Evolutionary conservation across 2,329 filamentous ascomycete species (phyloP).

Genomic region (Colletotrichum theobromicola): DNA sequence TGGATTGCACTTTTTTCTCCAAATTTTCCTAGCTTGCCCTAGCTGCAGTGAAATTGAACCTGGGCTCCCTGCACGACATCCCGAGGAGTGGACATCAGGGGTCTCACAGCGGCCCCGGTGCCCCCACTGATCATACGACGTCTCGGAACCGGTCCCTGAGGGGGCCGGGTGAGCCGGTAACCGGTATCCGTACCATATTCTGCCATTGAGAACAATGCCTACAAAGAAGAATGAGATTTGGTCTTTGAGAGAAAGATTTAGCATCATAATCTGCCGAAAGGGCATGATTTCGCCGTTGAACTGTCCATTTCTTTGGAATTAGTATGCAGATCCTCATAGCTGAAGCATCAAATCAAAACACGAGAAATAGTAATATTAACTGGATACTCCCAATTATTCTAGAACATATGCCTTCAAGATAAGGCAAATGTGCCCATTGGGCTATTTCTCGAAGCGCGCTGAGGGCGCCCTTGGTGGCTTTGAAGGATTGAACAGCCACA

Average conservation of each 20-base stretch:
- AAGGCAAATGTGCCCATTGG: not conserved
- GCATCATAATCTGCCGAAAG: not conserved
- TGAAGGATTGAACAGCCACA: not conserved
- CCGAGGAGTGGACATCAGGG: not conserved
- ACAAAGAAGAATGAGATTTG: not conserved
- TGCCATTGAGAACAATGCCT: not conserved
- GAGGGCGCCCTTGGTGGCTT: not conserved
- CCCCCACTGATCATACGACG: not conserved
- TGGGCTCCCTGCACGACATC: not conserved
- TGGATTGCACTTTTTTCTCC: not conserved
- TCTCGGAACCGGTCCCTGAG: not conserved
- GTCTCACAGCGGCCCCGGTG: not conserved
- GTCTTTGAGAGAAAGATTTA: not conserved
- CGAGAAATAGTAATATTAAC: not conserved
- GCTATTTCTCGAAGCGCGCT: not conserved
- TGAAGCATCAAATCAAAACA: not conserved
- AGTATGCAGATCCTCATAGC: not conserved
- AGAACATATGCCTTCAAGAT: not conserved
- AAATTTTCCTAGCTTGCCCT: not conserved
- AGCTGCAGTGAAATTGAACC: not conserved
- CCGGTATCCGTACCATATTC: not conserved
- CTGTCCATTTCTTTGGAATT: not conserved
- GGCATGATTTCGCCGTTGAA: not conserved
- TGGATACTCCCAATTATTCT: not conserved
- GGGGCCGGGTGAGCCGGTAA: not conserved